These are phyloP conservation scores for Zygosaccharomyces lentus DNA, from an alignment of 805 yeast genomes.

Conservation along the genomic window DNA sequence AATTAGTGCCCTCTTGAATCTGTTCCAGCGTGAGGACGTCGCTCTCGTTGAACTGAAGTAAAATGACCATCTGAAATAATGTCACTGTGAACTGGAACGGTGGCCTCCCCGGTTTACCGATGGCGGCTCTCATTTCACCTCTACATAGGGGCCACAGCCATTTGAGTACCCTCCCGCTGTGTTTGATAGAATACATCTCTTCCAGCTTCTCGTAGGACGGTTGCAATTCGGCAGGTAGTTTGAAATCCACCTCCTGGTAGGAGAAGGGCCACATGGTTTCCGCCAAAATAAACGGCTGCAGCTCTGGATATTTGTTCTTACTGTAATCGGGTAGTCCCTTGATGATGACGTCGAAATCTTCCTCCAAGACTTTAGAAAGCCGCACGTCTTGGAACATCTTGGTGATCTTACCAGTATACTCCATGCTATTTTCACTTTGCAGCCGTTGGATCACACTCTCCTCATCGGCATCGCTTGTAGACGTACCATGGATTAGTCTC, in stretches of 20 bases:
- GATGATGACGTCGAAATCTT: constrained; percentile 36
- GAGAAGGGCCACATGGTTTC: constrained; percentile 84
- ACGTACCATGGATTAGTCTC: constrained; percentile 81
- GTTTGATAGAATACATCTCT: constrained; percentile 65
- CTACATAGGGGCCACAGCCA: constrained; percentile 97
- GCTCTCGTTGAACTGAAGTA: constrained; percentile 70
- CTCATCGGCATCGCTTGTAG: constrained; percentile 77
- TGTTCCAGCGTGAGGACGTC: constrained; percentile 46
- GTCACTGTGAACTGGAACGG: constrained; percentile 80
- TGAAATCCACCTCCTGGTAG: constrained; percentile 41
- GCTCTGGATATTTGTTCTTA: constrained; percentile 40
- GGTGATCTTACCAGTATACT: constrained; percentile 88
- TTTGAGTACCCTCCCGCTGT: constrained; percentile 80
- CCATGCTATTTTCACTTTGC: constrained; percentile 85
- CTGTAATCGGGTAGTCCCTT: constrained; percentile 32
- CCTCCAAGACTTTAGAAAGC: constrained; percentile 69
- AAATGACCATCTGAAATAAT: constrained; percentile 79
- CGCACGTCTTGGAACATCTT: constrained; percentile 95
- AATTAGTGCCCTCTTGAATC: constrained; percentile 62
- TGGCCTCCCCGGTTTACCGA: constrained; percentile 74
- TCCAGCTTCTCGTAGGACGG: constrained; percentile 64
- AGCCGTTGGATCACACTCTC: constrained; percentile 78
- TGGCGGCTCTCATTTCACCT: constrained; percentile 84
- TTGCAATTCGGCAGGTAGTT: constrained; percentile 63
- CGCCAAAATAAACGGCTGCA: constrained; percentile 75